Evolutionary conservation across 768 basidiomycete genomes (phyloP).

Genomic region (Russula sp.): DNA sequence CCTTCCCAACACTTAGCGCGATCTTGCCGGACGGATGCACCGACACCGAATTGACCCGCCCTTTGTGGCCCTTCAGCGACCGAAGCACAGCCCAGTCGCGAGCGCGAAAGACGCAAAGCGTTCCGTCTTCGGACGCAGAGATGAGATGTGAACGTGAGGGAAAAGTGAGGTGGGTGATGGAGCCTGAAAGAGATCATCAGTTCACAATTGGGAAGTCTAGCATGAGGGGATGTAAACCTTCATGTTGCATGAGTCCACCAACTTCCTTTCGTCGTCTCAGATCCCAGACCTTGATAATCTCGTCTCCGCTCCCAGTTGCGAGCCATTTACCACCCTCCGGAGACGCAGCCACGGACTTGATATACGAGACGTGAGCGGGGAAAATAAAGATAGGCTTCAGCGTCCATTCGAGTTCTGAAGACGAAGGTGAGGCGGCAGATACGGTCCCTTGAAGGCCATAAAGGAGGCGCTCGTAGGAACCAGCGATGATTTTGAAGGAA

Average conservation of each 20-base stretch:
- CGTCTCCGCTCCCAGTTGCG: conserved; percentile 92
- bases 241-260: conserved; percentile 90
- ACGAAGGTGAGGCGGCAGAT: conserved; percentile 29
- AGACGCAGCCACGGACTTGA: conserved; percentile 85
- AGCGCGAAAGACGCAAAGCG: conserved; percentile 83
- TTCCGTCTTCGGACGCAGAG: conserved; percentile 90
- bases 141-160: conserved; percentile 86
- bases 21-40: conserved; percentile 93
- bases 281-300: conserved; percentile 97
- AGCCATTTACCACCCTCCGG: conserved; percentile 93
- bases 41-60: conserved; percentile 81
- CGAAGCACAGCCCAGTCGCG: conserved; percentile 93
- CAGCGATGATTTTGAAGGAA: conserved; percentile 82
- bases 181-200: conserved; percentile 46
- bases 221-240: conserved; percentile 48
- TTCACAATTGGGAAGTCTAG: neutral
- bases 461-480: conserved; percentile 94
- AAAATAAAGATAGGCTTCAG: conserved; percentile 90
- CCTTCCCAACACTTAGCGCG: conserved; percentile 86
- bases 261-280: conserved; percentile 86
- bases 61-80: conserved; percentile 87
- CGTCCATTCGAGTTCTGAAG: conserved; percentile 31
- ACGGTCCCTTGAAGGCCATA: conserved; percentile 79
- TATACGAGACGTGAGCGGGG: conserved; percentile 91
- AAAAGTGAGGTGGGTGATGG: conserved; percentile 83